Percentiles rank a stretch among this genome's conserved stretches.
These are phyloP conservation scores for Phytophthora agathidicida DNA, from an alignment of 352 stramenopile species.

Conservation along the genomic window DNA sequence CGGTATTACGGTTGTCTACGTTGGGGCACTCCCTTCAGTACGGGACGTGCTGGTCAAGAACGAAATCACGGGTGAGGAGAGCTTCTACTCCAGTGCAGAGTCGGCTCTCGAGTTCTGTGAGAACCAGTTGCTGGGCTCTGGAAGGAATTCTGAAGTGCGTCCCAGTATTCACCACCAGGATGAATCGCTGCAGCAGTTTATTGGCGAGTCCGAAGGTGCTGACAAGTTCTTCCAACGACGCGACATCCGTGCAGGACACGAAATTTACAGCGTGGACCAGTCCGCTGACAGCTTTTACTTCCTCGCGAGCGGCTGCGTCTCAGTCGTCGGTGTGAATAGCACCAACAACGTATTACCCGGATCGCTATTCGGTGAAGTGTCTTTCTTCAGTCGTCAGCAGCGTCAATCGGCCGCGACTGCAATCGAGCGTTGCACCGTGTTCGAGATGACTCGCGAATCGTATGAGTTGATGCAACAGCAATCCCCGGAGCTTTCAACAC, in stretches of 20 bases:
- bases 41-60: constrained; percentile 60
- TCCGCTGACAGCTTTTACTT: constrained; percentile 66
- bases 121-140: constrained; percentile 46
- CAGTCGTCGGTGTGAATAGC: constrained; percentile 52
- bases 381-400: constrained; percentile 72
- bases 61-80: constrained; percentile 50
- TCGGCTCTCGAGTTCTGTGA: constrained; percentile 76
- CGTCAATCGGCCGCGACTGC: constrained; percentile 51
- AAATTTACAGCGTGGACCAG: constrained; percentile 66
- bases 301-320: constrained; percentile 56
- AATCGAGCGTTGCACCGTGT: constrained; percentile 53
- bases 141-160: neutral
- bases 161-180: constrained; percentile 41
- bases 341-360: constrained; percentile 50
- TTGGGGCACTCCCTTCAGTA: constrained; percentile 60
- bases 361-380: constrained; percentile 78
- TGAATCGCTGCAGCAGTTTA: constrained; percentile 67
- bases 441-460: constrained; percentile 57
- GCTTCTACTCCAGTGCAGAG: constrained; percentile 67
- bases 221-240: constrained; percentile 61
- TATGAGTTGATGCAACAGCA: constrained; percentile 61
- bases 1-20: constrained; percentile 67
- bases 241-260: constrained; percentile 46
- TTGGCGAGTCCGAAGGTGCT: constrained; percentile 50
- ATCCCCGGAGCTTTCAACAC: constrained; percentile 53